Evolutionary conservation across 2,329 filamentous ascomycete species (phyloP), one percentile per base, ranked within the genome.

Genomic region (Arthrobotrys sphaeroides): DNA sequence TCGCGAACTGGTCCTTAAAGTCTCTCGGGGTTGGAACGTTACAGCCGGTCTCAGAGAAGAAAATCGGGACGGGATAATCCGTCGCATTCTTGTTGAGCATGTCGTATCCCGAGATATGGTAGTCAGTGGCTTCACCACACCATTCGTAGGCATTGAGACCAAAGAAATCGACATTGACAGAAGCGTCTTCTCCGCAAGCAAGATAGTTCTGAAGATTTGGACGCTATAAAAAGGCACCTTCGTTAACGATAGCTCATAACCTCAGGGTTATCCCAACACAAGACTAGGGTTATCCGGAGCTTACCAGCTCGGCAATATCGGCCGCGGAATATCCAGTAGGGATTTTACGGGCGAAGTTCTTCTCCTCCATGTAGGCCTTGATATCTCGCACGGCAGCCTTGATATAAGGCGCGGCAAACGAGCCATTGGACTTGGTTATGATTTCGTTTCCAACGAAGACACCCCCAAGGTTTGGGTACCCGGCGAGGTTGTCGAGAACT

Each of bases 361-460:
- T 91, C 62, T 85, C 84, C 80, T 91, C 87, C 70, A 92, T 87
- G 83, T 96, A 93, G 5, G 89, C 88, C 84, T 96, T 96, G 84
- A 96, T 86, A 82, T 96, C 93, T 76, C 90, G 88, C 49, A 89
- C 87, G 26, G 92, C 91, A 57, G 92, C 90, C 83, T 96, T 93
- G 83, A 96, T 89, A 81, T 90, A 96, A 1, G 93, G 92, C 6
- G 92, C 92, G 31, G 90, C 90, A 24, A 83, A 80, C 40, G 87
- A 88, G 80, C 88, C 85, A 77, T 85, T 85, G 73, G 84, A 83
- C 49, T 84, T 85, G 42, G 90, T 90, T 79, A 96, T 89, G 73
- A 95, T 90, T 82, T 97, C 93, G 81, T 97, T 97, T 78, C 93
- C 94, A 73, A 97, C 87, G 80, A 96, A 94, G 82, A 95, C 91